phyloP scores from a whole-genome alignment of 1,284 basidiomycete species.

The Trichosporon ovoides region DNA sequence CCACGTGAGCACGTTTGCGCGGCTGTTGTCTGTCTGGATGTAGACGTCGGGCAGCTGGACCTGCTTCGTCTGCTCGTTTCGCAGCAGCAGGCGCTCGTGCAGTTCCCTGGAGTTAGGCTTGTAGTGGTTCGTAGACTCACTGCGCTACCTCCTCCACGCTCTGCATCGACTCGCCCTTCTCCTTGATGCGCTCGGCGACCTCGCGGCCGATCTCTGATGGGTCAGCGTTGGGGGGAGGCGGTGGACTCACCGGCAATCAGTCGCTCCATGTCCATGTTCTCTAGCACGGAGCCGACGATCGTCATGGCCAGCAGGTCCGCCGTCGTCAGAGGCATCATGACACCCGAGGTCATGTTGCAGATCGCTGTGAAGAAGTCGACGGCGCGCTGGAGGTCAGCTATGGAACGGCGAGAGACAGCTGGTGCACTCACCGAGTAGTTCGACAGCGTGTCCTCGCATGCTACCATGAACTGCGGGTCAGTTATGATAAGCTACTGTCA shows the following conservation, averaged over 20 bases:
- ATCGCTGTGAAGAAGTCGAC: slow-evolving; percentile 95
- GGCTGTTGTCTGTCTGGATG: slow-evolving; percentile 76
- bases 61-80: slow-evolving; percentile 95
- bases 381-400: slow-evolving; percentile 60
- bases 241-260: slow-evolving; percentile 57
- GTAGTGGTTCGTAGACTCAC: slow-evolving; percentile 27
- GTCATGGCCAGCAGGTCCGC: slow-evolving; percentile 95
- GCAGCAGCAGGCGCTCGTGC: slow-evolving; percentile 80
- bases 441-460: slow-evolving; percentile 94
- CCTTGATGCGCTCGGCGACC: slow-evolving; percentile 84
- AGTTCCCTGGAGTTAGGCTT: slow-evolving; percentile 49
- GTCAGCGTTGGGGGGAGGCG: slow-evolving; percentile 5
- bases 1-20: slow-evolving; percentile 86
- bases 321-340: slow-evolving; percentile 93
- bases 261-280: slow-evolving; percentile 98
- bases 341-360: slow-evolving; percentile 82
- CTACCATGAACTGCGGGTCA: slow-evolving; percentile 78
- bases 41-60: slow-evolving; percentile 96
- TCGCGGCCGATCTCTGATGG: slow-evolving; percentile 77
- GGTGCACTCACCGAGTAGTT: slow-evolving; percentile 74
- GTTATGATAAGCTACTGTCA: neutral
- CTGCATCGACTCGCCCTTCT: slow-evolving; percentile 61
- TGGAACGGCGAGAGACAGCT: slow-evolving; percentile 8
- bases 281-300: slow-evolving; percentile 88
- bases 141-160: slow-evolving; percentile 92